Evolutionary conservation across 371 early-diverging fungal species (phyloP).

Genomic region (Mortierella polycephala): DNA sequence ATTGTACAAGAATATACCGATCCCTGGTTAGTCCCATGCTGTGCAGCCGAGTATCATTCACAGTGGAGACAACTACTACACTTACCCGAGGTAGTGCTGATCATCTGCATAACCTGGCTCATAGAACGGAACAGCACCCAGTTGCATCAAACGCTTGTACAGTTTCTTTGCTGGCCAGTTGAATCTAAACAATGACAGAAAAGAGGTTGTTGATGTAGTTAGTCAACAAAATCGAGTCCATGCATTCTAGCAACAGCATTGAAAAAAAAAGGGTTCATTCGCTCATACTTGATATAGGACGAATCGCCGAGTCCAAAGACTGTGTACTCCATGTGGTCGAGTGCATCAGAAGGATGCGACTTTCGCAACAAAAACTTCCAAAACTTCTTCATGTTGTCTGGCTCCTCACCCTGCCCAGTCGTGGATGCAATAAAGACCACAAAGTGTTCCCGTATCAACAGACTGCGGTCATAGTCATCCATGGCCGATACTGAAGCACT

Average conservation of each 20-base stretch:
- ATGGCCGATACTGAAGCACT: conserved; percentile 70
- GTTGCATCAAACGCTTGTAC: conserved; percentile 83
- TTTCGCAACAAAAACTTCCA: conserved; percentile 92
- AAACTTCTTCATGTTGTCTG: conserved; percentile 92
- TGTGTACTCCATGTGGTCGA: conserved; percentile 75
- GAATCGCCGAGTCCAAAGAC: conserved; percentile 97
- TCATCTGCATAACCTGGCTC: conserved; percentile 94
- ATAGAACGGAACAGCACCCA: conserved; percentile 86
- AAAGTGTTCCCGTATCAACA: conserved; percentile 69
- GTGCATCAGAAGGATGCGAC: conserved; percentile 72
- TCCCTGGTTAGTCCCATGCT: too few relatives aligned
- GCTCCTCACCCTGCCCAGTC: conserved; percentile 95
- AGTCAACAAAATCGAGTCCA: background rate
- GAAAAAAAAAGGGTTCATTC: background rate
- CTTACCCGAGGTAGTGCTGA: conserved; percentile 94
- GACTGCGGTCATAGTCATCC: conserved; percentile 80
- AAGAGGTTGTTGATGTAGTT: background rate
- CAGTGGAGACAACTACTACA: too few relatives aligned
- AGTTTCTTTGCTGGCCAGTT: conserved; percentile 97
- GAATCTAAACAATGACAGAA: conserved; percentile 65
- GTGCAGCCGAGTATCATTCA: too few relatives aligned
- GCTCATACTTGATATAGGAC: conserved; percentile 82
- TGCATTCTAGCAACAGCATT: background rate
- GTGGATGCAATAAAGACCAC: conserved; percentile 93
- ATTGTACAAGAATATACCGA: background rate